Percentiles rank a stretch among this genome's conserved stretches.
Evolutionary conservation across 768 basidiomycete species (phyloP).

Genomic region (Dentipellis fragilis): DNA sequence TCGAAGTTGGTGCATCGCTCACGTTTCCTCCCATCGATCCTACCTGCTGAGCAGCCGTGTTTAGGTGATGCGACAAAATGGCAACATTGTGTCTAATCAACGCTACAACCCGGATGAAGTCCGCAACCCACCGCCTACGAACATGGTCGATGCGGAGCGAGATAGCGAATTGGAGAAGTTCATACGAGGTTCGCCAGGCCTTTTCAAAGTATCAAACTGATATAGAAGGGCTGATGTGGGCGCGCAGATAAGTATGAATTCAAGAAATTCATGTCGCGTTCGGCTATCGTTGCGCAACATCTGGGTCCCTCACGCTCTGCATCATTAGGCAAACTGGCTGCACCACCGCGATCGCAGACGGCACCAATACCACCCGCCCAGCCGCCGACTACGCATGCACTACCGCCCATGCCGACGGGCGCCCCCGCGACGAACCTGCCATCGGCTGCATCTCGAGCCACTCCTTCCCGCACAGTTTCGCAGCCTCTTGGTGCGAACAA

Average conservation of each 20-base stretch:
- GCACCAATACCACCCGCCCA: slow-evolving; percentile 10
- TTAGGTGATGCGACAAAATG: slow-evolving; percentile 71
- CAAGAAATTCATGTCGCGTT: slow-evolving; percentile 43
- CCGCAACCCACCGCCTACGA: slow-evolving; percentile 74
- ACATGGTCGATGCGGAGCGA: slow-evolving; percentile 65
- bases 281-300: slow-evolving; percentile 19
- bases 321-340: slow-evolving; percentile 8
- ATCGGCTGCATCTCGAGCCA: neutral
- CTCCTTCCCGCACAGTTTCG: slow-evolving; percentile 22
- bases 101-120: slow-evolving; percentile 78
- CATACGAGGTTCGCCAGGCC: slow-evolving; percentile 58
- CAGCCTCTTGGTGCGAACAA: slow-evolving; percentile 18
- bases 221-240: neutral
- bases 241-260: slow-evolving; percentile 71
- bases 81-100: slow-evolving; percentile 74
- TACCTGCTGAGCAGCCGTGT: slow-evolving; percentile 5
- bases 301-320: slow-evolving; percentile 23
- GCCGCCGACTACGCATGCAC: slow-evolving; percentile 1
- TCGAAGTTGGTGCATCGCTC: slow-evolving; percentile 48
- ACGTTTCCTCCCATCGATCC: slow-evolving; percentile 5
- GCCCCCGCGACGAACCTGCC: neutral
- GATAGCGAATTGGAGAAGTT: slow-evolving; percentile 89
- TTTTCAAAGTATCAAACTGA: neutral
- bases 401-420: neutral
- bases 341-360: slow-evolving; percentile 14